phyloP scores from a whole-genome alignment of 768 basidiomycete genomes.

The Butyriboletus loyo region DNA sequence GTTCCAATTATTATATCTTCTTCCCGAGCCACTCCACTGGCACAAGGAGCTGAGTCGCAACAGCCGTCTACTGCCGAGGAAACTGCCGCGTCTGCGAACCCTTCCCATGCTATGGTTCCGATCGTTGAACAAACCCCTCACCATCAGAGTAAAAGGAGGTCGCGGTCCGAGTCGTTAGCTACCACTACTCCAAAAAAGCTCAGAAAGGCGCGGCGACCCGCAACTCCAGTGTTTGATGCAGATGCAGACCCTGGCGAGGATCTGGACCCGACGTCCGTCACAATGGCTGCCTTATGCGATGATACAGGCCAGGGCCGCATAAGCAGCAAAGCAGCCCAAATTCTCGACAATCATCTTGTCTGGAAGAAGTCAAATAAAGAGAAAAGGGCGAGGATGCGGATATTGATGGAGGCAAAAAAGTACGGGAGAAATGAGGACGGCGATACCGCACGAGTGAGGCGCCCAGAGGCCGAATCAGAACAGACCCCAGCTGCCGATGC shows the following conservation, averaged over 20 bases:
- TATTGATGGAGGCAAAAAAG: constrained; percentile 68
- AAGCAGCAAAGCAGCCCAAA: constrained; percentile 72
- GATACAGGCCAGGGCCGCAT: constrained; percentile 79
- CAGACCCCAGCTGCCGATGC: constrained; percentile 1
- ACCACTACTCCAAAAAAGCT: constrained; percentile 32
- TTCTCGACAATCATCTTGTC: constrained; percentile 63
- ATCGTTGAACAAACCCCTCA: constrained; percentile 6
- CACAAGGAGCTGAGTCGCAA: constrained; percentile 1
- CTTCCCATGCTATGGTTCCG: constrained; percentile 19
- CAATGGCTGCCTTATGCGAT: constrained; percentile 75
- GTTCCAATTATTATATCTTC: constrained; percentile 21
- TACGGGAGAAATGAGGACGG: constrained; percentile 60
- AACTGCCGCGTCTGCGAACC: neutral
- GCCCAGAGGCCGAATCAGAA: constrained; percentile 10
- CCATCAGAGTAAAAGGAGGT: constrained; percentile 19
- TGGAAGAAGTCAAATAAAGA: constrained; percentile 73
- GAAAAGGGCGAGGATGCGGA: constrained; percentile 60
- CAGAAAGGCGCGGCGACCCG: constrained; percentile 40
- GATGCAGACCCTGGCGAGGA: constrained; percentile 70
- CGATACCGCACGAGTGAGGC: constrained; percentile 25
- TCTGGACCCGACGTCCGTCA: constrained; percentile 77
- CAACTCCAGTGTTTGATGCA: constrained; percentile 54
- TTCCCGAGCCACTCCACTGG: constrained; percentile 8
- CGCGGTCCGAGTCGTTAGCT: constrained; percentile 14
- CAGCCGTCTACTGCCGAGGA: neutral